A percentile compares a stretch with the other conserved stretches of the same genome.
phyloP scores from a whole-genome alignment of 1,284 basidiomycete species.

The Chondrostereum purpureum region DNA sequence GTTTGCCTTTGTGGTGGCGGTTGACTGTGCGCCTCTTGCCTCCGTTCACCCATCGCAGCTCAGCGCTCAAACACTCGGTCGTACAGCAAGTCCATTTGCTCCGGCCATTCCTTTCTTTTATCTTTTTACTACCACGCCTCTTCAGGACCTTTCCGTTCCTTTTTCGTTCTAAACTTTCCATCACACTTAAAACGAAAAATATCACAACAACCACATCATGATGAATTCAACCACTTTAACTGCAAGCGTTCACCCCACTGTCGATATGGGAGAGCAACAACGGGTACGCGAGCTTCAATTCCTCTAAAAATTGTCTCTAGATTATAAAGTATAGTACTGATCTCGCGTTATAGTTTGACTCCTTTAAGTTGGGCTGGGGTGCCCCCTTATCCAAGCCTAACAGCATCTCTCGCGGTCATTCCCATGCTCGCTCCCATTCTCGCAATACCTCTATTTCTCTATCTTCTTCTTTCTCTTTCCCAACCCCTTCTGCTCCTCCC shows the following conservation, averaged over 20 bases:
- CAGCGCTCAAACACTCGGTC: background rate
- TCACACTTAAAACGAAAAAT: conserved; percentile 3
- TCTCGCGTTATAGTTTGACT: conserved; percentile 43
- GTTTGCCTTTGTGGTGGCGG: background rate
- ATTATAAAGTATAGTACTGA: too few relatives aligned
- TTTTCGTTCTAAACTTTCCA: conserved; percentile 11
- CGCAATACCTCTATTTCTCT: conserved; percentile 52
- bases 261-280: conserved; percentile 8
- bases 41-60: background rate
- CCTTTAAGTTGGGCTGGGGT: conserved; percentile 51
- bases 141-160: conserved; percentile 19
- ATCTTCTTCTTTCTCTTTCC: conserved; percentile 26
- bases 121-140: conserved; percentile 20
- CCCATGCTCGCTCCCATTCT: conserved; percentile 65
- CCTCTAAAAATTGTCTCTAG: too few relatives aligned
- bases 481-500: conserved; percentile 15
- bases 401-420: conserved; percentile 29
- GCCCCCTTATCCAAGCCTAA: conserved; percentile 22
- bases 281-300: conserved; percentile 16
- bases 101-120: conserved; percentile 22
- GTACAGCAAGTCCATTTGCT: conserved; percentile 1
- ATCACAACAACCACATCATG: conserved; percentile 5
- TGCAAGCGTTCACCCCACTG: background rate
- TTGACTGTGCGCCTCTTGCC: background rate
- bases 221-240: background rate